Base-by-base conservation (phyloP, 129 eudicot genomes). In the Centella asiatica region DNA sequence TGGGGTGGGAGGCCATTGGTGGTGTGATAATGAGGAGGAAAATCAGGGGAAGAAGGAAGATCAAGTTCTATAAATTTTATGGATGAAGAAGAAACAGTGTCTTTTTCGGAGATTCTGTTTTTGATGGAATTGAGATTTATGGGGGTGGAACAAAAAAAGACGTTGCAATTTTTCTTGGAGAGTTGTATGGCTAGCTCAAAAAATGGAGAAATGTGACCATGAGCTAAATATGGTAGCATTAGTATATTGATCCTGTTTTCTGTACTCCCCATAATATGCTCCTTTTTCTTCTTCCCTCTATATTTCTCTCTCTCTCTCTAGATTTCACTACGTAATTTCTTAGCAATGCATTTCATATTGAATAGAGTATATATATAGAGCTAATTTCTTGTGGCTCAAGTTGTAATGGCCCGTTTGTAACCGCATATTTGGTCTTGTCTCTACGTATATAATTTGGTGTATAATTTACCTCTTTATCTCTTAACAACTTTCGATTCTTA, bases 11-110 rank as follows among this genome's bases (percentile, higher is more conserved):
- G 75, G 34, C 57, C 69, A 31, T 70, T 62, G 27, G 75, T 70
- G 63, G 69, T 26, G 54, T 70, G 75, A 39, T 5, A 44, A 49
- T 52, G 69, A 31, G 75, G 64, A 1, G 75, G 75, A 3, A 70
- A 69, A 11, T n/a, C 14, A 0, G 45, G 69, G 2, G 69, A 48
- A 22, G 64, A 62, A 7, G 55, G 69, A 25, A 55, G 39, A 55
- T 55, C 22, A 29, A 55, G 29, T n/a, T 55, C 60, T 25, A 28
- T 0, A 0, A 55, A 32, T 28, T 28, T 31, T 12, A 55, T 4
- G n/a, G n/a, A n/a, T n/a, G n/a, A n/a, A n/a, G n/a, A n/a, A n/a
- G n/a, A n/a, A n/a, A n/a, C n/a, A 29, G 24, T 18, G 8, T 56
- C 40, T 18, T 4, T 26, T 15, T 56, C 37, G 31, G 15, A 1